Base-by-base conservation (phyloP, 2,329 filamentous ascomycete genomes). In the Bipolaris cookei region DNA sequence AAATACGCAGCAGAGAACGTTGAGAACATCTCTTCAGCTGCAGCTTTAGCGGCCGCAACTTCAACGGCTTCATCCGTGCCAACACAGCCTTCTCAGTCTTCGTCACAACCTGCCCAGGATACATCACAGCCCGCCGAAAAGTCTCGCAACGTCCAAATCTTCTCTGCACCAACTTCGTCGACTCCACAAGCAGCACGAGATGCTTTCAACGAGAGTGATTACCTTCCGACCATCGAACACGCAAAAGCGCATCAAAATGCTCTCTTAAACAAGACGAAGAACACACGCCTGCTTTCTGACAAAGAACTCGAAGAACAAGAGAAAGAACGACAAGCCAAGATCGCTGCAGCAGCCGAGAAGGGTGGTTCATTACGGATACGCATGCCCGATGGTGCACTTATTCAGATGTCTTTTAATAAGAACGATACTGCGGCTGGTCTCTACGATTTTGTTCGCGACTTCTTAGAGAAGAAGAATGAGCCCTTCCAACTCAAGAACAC, bases 351-450 rank as follows among this genome's bases (percentile, higher is more conserved):
- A 58, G 86, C 84, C 48, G 63, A 73, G 20, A 74, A 70, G 39
- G 85, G 86, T 30, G 85, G 96, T 30, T 83, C 86, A 25, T 83
- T 98, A 62, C 92, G 90, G 63, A 85, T 97, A 46, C 89, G 93
- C 23, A 93, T 97, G 66, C 94, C 94, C 0, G 93, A 98, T 72
- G 90, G 93, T 66, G 90, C 88, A 55, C 87, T 88, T 51, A 86
- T 92, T 30, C 86, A 92, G 49, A 88, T 88, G 78, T 84, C 82
- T n/a, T 87, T 96, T 64, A 83, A 82, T 1, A 86, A 86, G 18
- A 74, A 80, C 1, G 88, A 93, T 51, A 92, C 90, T 0, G 90
- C 88, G 1, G 81, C 83, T 3, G 84, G 85, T 48, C 80, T 99
- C 1, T 92, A 98, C 77, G 80, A 82, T 13, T 91, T 90, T 62